Evolutionary conservation across 805 yeast genomes (phyloP).

Genomic region (Middelhovenomyces tepae): DNA sequence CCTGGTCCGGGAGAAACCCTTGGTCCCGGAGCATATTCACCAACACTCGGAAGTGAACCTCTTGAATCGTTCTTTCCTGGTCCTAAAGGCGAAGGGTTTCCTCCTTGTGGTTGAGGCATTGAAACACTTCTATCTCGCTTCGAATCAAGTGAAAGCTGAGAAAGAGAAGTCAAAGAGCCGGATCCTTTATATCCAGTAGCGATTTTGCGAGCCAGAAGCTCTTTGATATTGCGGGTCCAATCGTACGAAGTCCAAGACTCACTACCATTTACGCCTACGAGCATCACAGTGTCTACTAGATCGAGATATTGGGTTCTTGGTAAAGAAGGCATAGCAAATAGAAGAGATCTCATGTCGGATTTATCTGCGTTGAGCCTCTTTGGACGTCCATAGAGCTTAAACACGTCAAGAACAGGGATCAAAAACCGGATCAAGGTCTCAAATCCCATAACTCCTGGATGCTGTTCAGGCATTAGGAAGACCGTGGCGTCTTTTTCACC

Average conservation of each 20-base stretch:
- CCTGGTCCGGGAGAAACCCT: too few species aligned
- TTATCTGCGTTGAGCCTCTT: conserved; percentile 66
- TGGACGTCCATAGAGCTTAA: conserved; percentile 77
- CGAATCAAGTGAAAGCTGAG: too few species aligned
- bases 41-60: too few species aligned
- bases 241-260: conserved; percentile 46
- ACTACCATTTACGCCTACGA: conserved; percentile 31
- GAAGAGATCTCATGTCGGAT: conserved; percentile 50
- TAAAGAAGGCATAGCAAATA: conserved; percentile 76
- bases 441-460: conserved; percentile 73
- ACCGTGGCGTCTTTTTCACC: conserved; percentile 50
- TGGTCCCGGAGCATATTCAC: too few species aligned
- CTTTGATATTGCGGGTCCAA: conserved; percentile 53
- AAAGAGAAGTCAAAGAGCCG: conserved; percentile 20
- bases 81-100: too few species aligned
- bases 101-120: conserved; percentile 4
- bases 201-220: conserved; percentile 44
- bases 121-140: neutral
- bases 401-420: conserved; percentile 67
- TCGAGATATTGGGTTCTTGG: conserved; percentile 69
- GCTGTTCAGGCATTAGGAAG: conserved; percentile 76
- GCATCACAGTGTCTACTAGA: conserved; percentile 45
- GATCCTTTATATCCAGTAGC: conserved; percentile 38
- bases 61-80: too few species aligned
- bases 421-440: conserved; percentile 79